Percentiles rank a stretch among this genome's conserved stretches.
Evolutionary conservation across 1,139 yeast genomes (phyloP).

Genomic region (Zhuliangozyma blackwelliae): DNA sequence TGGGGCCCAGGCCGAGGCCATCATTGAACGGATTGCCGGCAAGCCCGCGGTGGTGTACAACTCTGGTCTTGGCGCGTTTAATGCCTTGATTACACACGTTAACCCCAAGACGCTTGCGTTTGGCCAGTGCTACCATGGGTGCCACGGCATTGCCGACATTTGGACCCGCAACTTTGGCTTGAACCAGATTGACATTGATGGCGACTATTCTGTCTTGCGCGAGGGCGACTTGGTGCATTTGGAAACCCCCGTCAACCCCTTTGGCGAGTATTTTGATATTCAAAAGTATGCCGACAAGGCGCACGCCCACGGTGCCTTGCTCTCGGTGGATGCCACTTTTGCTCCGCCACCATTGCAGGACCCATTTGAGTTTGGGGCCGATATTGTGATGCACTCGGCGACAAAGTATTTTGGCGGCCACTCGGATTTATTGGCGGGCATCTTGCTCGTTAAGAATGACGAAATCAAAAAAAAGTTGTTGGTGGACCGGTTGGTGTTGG

Average conservation of each 20-base stretch:
- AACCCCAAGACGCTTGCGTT: constrained; percentile 75
- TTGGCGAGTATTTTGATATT: constrained; percentile 66
- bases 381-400: constrained; percentile 82
- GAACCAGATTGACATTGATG: constrained; percentile 48
- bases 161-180: constrained; percentile 59
- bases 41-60: constrained; percentile 59
- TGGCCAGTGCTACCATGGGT: constrained; percentile 84
- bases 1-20: constrained; percentile 60
- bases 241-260: constrained; percentile 88
- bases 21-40: constrained; percentile 55
- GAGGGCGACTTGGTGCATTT: constrained; percentile 76
- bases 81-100: constrained; percentile 64
- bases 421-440: constrained; percentile 85
- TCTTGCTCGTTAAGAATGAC: constrained; percentile 57
- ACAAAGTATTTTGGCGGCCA: constrained; percentile 93
- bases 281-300: constrained; percentile 60
- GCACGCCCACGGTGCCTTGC: constrained; percentile 62
- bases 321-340: constrained; percentile 80
- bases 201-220: constrained; percentile 45
- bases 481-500: constrained; percentile 63
- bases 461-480: constrained; percentile 43
- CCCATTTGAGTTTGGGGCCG: constrained; percentile 79
- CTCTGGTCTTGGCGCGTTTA: constrained; percentile 79
- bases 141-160: constrained; percentile 63
- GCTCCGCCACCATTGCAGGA: constrained; percentile 91